phyloP scores from a whole-genome alignment of 164 flowering plant species.

The Magnolia sinica region DNA sequence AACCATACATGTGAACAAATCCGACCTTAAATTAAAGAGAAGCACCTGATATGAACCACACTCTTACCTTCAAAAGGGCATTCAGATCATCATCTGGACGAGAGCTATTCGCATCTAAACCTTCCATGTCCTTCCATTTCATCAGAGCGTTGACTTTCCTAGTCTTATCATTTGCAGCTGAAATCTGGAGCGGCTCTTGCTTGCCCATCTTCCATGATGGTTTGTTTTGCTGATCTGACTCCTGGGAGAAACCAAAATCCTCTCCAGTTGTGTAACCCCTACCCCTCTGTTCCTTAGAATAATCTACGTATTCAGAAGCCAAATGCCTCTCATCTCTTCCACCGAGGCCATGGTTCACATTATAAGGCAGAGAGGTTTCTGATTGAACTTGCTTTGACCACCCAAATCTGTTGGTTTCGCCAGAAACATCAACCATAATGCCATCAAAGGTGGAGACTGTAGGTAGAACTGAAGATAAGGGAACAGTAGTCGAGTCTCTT shows the following conservation, averaged over 20 bases:
- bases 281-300: slow-evolving; percentile 30
- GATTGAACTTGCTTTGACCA: slow-evolving; percentile 36
- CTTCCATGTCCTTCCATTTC: slow-evolving; percentile 38
- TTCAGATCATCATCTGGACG: slow-evolving; percentile 57
- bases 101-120: slow-evolving; percentile 28
- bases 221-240: slow-evolving; percentile 44
- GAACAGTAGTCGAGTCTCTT: slow-evolving; percentile 48
- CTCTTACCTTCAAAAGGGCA: slow-evolving; percentile 61
- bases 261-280: slow-evolving; percentile 25
- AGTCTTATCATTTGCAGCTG: slow-evolving; percentile 35
- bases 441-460: slow-evolving; percentile 37
- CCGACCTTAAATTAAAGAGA: not conserved
- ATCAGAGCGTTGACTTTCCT: slow-evolving; percentile 31
- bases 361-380: slow-evolving; percentile 39
- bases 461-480: slow-evolving; percentile 42
- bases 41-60: slow-evolving; percentile 17
- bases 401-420: slow-evolving; percentile 42
- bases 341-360: slow-evolving; percentile 41
- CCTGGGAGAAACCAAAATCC: slow-evolving; percentile 43
- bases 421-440: slow-evolving; percentile 38
- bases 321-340: slow-evolving; percentile 38
- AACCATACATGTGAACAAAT: not conserved
- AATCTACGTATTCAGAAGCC: slow-evolving; percentile 30
- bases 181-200: slow-evolving; percentile 23
- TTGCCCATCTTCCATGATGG: slow-evolving; percentile 35